Evolutionary conservation across 2,329 filamentous ascomycete species (phyloP).

Genomic region (Claviceps purpurea): DNA sequence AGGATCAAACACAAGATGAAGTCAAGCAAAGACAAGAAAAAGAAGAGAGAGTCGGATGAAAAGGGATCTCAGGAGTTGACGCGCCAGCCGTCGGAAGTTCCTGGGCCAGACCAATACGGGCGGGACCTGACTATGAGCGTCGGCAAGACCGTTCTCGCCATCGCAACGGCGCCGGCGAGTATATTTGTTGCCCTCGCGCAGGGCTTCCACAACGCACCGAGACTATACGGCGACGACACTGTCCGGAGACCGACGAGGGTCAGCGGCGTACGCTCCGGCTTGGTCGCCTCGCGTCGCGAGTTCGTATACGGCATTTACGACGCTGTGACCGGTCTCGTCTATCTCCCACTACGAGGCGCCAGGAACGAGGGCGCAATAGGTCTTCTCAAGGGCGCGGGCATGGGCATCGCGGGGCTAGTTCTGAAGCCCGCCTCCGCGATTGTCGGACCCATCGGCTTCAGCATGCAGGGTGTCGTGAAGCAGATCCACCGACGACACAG

Average conservation of each 20-base stretch:
- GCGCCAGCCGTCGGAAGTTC: constrained; percentile 2
- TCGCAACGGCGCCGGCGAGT: constrained; percentile 46
- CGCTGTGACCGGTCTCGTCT: constrained; percentile 48
- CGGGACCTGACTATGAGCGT: constrained; percentile 39
- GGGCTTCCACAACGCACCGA: constrained; percentile 58
- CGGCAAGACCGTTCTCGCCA: constrained; percentile 34
- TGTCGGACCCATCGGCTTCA: constrained; percentile 46
- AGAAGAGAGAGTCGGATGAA: background rate
- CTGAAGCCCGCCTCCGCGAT: constrained; percentile 52
- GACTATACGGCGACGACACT: constrained; percentile 57
- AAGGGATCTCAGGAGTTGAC: background rate
- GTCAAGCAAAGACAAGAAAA: constrained; percentile 31
- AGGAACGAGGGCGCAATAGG: constrained; percentile 35
- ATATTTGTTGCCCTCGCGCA: constrained; percentile 49
- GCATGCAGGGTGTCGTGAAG: constrained; percentile 50
- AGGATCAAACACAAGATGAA: constrained; percentile 28
- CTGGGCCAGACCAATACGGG: constrained; percentile 23
- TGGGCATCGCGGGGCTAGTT: constrained; percentile 49
- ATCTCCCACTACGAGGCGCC: constrained; percentile 44
- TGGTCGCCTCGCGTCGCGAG: constrained; percentile 46
- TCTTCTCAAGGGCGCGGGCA: constrained; percentile 42
- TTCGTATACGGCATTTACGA: constrained; percentile 52
- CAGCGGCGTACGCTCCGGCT: constrained; percentile 50
- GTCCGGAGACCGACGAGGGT: constrained; percentile 50
- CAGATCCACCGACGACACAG: constrained; percentile 40